These are phyloP conservation scores for Ustilago tritici DNA, from an alignment of 1,284 basidiomycete species.

Conservation along the genomic window DNA sequence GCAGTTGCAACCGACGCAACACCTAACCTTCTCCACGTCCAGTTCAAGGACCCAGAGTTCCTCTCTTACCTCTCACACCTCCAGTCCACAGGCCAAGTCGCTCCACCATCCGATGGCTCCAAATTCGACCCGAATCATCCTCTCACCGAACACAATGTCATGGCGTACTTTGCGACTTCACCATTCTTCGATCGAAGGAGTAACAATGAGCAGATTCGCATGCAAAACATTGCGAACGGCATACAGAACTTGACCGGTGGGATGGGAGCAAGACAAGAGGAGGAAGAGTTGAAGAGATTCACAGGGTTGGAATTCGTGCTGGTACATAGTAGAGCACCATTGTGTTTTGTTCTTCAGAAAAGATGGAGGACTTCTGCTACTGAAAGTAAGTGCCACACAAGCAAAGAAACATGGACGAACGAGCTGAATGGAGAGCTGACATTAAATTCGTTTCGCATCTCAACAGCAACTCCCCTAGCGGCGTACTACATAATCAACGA, in stretches of 20 bases:
- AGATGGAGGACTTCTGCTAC: conserved; percentile 43
- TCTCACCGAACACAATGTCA: conserved; percentile 56
- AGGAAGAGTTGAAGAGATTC: conserved; percentile 60
- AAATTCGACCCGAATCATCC: conserved; percentile 27
- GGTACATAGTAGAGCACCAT: conserved; percentile 49
- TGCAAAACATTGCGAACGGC: conserved; percentile 63
- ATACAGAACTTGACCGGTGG: conserved; percentile 14
- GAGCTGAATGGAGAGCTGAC: background rate
- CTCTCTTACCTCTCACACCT: conserved; percentile 56
- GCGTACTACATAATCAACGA: conserved; percentile 65
- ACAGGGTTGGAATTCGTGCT: conserved; percentile 64
- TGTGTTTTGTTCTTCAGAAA: conserved; percentile 63
- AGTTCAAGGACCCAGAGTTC: conserved; percentile 65
- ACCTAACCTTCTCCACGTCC: conserved; percentile 54
- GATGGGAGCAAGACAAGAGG: conserved; percentile 31
- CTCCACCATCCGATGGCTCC: conserved; percentile 6
- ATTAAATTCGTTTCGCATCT: background rate
- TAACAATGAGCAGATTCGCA: conserved; percentile 67
- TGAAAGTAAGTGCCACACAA: conserved; percentile 16
- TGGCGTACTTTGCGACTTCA: conserved; percentile 65
- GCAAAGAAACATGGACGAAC: background rate
- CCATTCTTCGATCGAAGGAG: conserved; percentile 64
- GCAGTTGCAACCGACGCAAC: conserved; percentile 20
- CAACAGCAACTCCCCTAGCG: conserved; percentile 44
- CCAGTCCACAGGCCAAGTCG: conserved; percentile 24